Percentiles rank a stretch among this genome's conserved stretches.
phyloP scores from a whole-genome alignment of 176 grass and related monocot genomes.

The Thinopyrum elongatum region DNA sequence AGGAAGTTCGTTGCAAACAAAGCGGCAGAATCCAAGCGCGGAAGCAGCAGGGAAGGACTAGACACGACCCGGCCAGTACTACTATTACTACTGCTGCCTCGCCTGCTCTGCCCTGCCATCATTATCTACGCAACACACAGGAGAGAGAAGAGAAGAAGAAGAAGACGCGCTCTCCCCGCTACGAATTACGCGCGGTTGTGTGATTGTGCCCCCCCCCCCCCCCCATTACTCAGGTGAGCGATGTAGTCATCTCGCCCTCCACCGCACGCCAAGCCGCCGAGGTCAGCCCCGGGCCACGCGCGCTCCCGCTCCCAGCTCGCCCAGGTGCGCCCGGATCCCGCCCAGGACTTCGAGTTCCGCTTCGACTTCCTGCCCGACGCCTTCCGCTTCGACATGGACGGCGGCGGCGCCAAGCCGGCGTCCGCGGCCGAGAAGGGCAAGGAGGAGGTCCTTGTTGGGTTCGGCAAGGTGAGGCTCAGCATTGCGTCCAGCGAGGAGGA shows the following conservation, averaged over 20 bases:
- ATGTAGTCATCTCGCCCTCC: constrained; percentile 40
- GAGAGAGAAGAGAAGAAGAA: background rate
- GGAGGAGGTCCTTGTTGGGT: constrained; percentile 11
- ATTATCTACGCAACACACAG: background rate
- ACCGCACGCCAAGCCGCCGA: constrained; percentile 28
- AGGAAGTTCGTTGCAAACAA: no score
- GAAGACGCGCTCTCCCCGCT: background rate
- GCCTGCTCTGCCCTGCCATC: constrained; percentile 5
- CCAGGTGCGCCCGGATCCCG: constrained; percentile 3
- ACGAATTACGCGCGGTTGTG: background rate
- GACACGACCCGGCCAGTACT: background rate
- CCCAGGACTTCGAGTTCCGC: constrained; percentile 37
- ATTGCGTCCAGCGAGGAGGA: constrained; percentile 44
- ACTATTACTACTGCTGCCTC: no score
- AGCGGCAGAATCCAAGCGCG: no score
- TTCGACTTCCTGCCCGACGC: constrained; percentile 24
- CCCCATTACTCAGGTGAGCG: constrained; percentile 14
- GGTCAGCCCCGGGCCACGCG: background rate
- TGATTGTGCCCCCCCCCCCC: constrained; percentile 13
- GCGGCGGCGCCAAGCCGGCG: background rate
- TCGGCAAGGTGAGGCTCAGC: constrained; percentile 53
- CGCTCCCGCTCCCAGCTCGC: constrained; percentile 31
- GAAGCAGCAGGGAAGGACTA: background rate
- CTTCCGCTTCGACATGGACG: constrained; percentile 44
- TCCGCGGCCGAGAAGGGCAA: background rate